Evolutionary conservation across 2,329 filamentous ascomycete species (phyloP), one percentile per base, ranked within the genome.

Genomic region (Podosphaera fusca): DNA sequence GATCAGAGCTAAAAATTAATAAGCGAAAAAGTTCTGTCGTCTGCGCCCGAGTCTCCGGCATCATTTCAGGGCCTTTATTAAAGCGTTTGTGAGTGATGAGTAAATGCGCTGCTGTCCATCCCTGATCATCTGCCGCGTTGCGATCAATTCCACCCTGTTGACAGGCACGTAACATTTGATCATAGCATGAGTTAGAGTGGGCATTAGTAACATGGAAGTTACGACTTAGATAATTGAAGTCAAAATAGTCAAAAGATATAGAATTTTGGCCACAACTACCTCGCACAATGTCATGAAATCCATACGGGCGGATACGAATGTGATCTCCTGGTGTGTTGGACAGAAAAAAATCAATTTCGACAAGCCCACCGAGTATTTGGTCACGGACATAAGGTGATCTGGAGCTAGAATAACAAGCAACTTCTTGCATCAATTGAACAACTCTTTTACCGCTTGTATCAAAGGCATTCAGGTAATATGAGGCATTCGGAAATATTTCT

Each of bases 281-380:
- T 14, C 62, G 56, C 2, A 60, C 60, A 35, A 64, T 64, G 10
- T 64, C 60, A 38, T 61, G 60, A 53, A 63, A 63, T 9, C 62
- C 61, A 45, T 63, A 63, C 2, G 56, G 55, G 3, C 47, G 54
- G n/a, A 47, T 58, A 5, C 8, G 31, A 29, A 9, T 21, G 10
- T 29, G 14, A 29, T 42, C 52, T 4, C 38, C 49, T 9, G 33
- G n/a, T 46, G 55, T 40, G 47, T 14, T 36, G 4, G 10, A 12
- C 9, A 63, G 52, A 40, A 60, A 63, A 2, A 56, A 45, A 31
- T 58, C 56, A 9, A 59, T 57, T 36, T 62, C 63, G 6, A 58
- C 54, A 21, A 63, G 61, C 10, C 62, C 63, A 9, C 34, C 58
- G 47, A 61, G 60, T 4, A 64, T 60, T 46, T 58, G 58, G 12